A percentile compares a stretch with the other conserved stretches of the same genome.
Conservation (phyloP, 192 early-diverging fungal genomes). For the Coemansia sp. region DNA sequence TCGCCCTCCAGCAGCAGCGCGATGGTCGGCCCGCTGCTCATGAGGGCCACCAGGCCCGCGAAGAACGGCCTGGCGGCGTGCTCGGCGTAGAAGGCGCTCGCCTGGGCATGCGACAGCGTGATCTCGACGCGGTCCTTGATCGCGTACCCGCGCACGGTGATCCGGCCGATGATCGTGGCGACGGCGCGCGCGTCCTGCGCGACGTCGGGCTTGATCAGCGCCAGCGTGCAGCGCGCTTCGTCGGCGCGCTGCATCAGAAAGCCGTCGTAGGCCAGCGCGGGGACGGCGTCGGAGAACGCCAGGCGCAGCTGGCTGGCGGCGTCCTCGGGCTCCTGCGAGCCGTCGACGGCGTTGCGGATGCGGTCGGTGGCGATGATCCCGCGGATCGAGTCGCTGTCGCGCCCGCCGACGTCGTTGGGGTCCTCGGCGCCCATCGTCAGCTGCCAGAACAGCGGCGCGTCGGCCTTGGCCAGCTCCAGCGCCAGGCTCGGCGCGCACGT, state of each 20-base stretch:
- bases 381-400: conserved; percentile 57
- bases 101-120: conserved; percentile 42
- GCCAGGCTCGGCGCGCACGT: conserved; percentile 60
- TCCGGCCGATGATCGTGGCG: conserved; percentile 38
- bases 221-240: conserved; percentile 53
- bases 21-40: conserved; percentile 59
- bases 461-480: conserved; percentile 58
- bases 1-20: conserved; percentile 55
- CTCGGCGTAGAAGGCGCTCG: conserved; percentile 51
- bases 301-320: conserved; percentile 55
- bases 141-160: conserved; percentile 43
- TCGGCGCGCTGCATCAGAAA: conserved; percentile 55
- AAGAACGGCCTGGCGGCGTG: conserved; percentile 46
- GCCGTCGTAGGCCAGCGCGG: conserved; percentile 43
- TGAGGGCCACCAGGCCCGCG: conserved; percentile 43
- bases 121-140: conserved; percentile 50
- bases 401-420: conserved; percentile 28
- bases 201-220: conserved; percentile 62
- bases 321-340: conserved; percentile 52
- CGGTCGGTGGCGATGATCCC: conserved; percentile 60
- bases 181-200: conserved; percentile 25
- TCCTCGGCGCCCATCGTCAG: conserved; percentile 59
- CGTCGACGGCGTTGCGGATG: conserved; percentile 61
- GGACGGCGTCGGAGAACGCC: conserved; percentile 51
- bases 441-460: conserved; percentile 58